Evolutionary conservation across 257 asterid species (phyloP).

Genomic region (Solanum stenotomum): DNA sequence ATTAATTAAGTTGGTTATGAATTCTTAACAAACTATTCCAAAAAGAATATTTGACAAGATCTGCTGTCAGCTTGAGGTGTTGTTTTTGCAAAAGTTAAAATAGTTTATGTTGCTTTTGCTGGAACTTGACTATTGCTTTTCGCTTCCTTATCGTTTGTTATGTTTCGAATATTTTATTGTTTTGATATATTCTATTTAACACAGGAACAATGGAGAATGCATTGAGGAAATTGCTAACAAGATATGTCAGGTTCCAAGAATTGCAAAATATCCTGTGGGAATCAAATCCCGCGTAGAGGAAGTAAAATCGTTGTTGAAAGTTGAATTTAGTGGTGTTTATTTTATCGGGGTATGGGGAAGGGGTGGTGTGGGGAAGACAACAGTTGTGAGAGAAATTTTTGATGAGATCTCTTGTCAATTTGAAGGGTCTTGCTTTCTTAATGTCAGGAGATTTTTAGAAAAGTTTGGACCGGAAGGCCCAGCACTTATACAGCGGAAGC

Average conservation of each 20-base stretch:
- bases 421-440: background rate
- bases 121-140: background rate
- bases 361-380: constrained; percentile 5
- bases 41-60: background rate
- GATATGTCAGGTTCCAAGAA: background rate
- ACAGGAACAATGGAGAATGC: background rate
- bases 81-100: background rate
- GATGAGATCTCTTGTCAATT: background rate
- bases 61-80: background rate
- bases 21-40: background rate
- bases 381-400: background rate
- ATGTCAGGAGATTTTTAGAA: background rate
- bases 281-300: background rate
- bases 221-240: background rate
- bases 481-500: background rate
- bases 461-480: background rate
- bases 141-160: background rate
- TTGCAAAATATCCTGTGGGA: background rate
- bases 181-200: background rate
- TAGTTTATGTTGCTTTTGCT: background rate
- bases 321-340: background rate
- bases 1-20: too few species aligned
- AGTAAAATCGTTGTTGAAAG: background rate
- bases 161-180: background rate
- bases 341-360: background rate